Base-by-base conservation (phyloP, 495 filamentous ascomycete genomes). In the Talaromyces nanjingensis region DNA sequence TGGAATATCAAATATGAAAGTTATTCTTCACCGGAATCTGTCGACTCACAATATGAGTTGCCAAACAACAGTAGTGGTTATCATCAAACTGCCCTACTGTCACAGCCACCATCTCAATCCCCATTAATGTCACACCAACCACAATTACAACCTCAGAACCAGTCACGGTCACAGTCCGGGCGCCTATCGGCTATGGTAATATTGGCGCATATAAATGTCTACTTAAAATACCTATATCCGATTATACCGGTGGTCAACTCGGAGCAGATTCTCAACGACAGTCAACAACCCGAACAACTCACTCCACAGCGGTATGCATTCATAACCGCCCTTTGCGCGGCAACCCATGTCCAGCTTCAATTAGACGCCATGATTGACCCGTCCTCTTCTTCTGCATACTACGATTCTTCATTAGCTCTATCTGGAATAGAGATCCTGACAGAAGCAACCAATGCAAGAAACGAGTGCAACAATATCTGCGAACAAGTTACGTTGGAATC, bases 181-280 rank as follows among this genome's bases (percentile, higher is more conserved):
- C 74, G 73, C 3, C 68, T 80, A 2, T 71, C 77, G 0, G 66
- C 75, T 0, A 71, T 76, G 8, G 71, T 79, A 1, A 67, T 80
- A 0, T 66, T 80, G 9, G 77, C 74, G 0, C 77, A 80, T 64
- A 70, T 80, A 34, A 80, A 80, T 63, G 73, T 79, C 31, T 79
- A 77, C 55, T 55, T 79, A 60, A 80, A 79, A 60, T 80, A 92
- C 70, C 82, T 96, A 71, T 94, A 96, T 67, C 85, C 89, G 6
- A 90, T 87, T 20, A 90, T 92, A 80, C 92, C 92, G 0, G 88
- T 96, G 45, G 79, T 96, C 27, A 83, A 91, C 47, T 85, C 84
- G 31, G 83, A 87, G 39, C 80, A 83, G 57, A 73, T 94, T 8
- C 86, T 87, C 62, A 79, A 86, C 67, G 83, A 89, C 84, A 74